Evolutionary conservation across 2,329 filamentous ascomycete genomes (phyloP).

Genomic region (Sarocladiaceae sp.): DNA sequence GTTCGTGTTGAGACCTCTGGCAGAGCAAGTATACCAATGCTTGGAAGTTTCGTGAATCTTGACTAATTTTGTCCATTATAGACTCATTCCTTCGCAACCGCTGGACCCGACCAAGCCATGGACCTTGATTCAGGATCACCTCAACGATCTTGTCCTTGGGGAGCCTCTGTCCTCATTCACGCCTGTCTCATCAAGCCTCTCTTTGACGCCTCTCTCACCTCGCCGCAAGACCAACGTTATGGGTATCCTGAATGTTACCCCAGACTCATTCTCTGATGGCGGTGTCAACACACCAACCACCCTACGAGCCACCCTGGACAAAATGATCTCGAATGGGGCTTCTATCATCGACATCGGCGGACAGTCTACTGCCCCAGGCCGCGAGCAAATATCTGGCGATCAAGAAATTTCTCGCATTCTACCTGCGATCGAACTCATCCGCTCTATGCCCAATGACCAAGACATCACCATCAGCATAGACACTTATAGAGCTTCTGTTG

Average conservation of each 20-base stretch:
- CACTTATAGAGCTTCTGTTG: constrained; percentile 85
- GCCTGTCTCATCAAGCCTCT: constrained; percentile 41
- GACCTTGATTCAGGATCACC: constrained; percentile 57
- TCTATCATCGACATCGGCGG: constrained; percentile 90
- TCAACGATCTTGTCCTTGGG: constrained; percentile 52
- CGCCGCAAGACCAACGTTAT: constrained; percentile 72
- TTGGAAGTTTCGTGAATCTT: too few relatives aligned
- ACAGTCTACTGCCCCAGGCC: constrained; percentile 82
- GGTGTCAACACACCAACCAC: constrained; percentile 55
- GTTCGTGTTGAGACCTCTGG: constrained; percentile 85
- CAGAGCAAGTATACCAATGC: constrained; percentile 68
- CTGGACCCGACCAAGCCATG: constrained; percentile 51
- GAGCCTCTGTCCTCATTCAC: constrained; percentile 55
- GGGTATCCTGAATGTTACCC: constrained; percentile 92
- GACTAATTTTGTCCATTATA: constrained; percentile 20
- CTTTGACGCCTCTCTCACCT: constrained; percentile 55
- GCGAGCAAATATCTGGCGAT: constrained; percentile 60
- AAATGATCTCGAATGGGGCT: constrained; percentile 65
- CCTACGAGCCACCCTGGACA: constrained; percentile 54
- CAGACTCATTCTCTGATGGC: constrained; percentile 95
- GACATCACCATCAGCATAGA: constrained; percentile 80
- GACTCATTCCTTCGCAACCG: constrained; percentile 51
- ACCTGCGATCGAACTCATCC: constrained; percentile 72
- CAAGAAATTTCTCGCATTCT: constrained; percentile 78
- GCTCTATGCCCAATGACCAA: constrained; percentile 56